Base-by-base conservation (phyloP, 495 filamentous ascomycete genomes). In the Cladorrhinum samala region DNA sequence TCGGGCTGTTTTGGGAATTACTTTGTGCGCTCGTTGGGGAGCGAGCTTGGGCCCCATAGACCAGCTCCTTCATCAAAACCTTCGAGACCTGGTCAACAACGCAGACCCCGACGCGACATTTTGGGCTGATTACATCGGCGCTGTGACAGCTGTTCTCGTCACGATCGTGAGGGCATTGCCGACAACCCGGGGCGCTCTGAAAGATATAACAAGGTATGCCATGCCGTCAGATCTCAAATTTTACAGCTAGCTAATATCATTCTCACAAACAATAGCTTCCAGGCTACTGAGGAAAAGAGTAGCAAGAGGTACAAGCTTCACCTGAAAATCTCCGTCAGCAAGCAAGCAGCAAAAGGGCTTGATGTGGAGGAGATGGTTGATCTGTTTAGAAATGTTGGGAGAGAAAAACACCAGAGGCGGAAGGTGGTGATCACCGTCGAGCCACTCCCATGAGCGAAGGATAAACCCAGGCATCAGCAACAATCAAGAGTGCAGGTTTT, bases 11-110 rank as follows among this genome's bases (percentile, higher is more conserved):
- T 68, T 96, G 1, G 86, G 84, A 0, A 68, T 96, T 1, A 78
- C 85, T 2, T 77, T 92, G 11, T 90, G 83, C 49, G 86, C 84
- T 42, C 77, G 91, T 55, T 94, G 88, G 79, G 87, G 84, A 13
- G 83, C 80, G 6, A 75, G 79, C 51, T 68, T 95, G 9, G 69
- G 68, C 14, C 70, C 76, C 1, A 74, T 76, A 20, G 74, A 82
- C 52, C 60, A 63, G 41, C 59, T 64, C 8, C 60, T 79, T 11
- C 61, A 66, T 25, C 40, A 54, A 13, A 70, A 69, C 45, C 58
- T 82, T 2, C 66, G 66, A 19, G 61, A 55, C 36, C 53, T 76
- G 52, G 54, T 72, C 23, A 51, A 57, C 36, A 53, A 52, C 13
- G 53, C 60, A 7, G 60, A 65, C 52, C 59, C 65, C 0, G 67